Base-by-base conservation (phyloP, 768 basidiomycete genomes). In the Termitomyces sp. region DNA sequence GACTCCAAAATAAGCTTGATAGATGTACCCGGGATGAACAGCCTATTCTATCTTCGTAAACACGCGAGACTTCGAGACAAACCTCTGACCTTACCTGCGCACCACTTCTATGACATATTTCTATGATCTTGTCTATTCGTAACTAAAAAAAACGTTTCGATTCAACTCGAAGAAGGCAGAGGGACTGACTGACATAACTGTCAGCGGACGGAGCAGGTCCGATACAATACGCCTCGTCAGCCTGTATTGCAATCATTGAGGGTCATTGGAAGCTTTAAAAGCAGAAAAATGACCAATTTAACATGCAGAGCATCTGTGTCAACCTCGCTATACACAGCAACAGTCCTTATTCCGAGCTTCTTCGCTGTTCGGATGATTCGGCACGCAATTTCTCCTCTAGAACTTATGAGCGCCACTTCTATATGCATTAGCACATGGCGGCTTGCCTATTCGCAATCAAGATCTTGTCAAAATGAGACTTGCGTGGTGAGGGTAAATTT, bases 351-450 rank as follows among this genome's bases (percentile, higher is more conserved):
- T 0, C 95, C 94, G 3, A 97, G 75, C 66, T 88, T 89, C 69
- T 78, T 84, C 2, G 92, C 91, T 0, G 94, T 96, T 26, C 90
- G 86, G 54, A 96, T 96, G 44, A 98, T 91, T 19, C 94, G 86
- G 69, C 95, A 97, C 5, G 94, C 94, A 60, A 98, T 98, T 71
- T 98, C 94, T 47, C 94, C 94, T 70, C 94, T 96, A 59, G 14
- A 37, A 11, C 30, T 1, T 8, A 38, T 50, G 63, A 45, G 23
- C 17, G 26, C 3, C 10, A 23, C 42, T 67, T 59, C 1, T 57
- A 66, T 1, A 77, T 67, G 58, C n/a, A 75, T 75, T 33, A 69
- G 61, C n/a, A 63, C 67, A 59, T 63, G 41, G 6, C 11, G 6
- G 23, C 38, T 23, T 26, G 30, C 71, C 55, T 71, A 64, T 15